Evolutionary conservation across 2,329 filamentous ascomycete genomes (phyloP).

Genomic region (Orbilia ellipsospora): DNA sequence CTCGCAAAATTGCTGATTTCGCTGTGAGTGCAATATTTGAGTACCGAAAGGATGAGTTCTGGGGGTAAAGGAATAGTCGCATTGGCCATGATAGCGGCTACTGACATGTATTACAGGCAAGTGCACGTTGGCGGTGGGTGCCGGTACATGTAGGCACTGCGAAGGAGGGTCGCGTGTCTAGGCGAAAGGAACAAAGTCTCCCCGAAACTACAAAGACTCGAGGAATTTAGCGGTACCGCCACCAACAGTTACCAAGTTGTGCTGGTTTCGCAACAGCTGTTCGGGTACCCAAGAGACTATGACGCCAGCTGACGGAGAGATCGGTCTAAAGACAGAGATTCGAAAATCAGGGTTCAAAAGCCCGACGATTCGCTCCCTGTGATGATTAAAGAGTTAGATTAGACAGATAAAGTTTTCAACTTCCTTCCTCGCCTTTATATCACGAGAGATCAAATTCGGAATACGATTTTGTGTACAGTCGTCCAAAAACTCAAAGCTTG

Average conservation of each 20-base stretch:
- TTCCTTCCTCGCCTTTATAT: background rate
- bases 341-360: conserved; percentile 14
- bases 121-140: conserved; percentile 8
- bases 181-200: too few species aligned
- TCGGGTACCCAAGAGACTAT: conserved; percentile 2
- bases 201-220: too few species aligned
- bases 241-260: background rate
- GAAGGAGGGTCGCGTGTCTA: too few species aligned
- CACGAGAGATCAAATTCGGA: too few species aligned
- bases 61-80: conserved; percentile 9
- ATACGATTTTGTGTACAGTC: too few species aligned
- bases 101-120: too few species aligned
- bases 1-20: conserved; percentile 29
- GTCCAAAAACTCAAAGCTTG: too few species aligned
- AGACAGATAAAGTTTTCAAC: background rate
- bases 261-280: background rate
- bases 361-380: conserved; percentile 2
- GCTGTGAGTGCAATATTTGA: conserved; percentile 14
- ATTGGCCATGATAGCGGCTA: background rate
- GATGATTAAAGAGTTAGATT: background rate
- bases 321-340: background rate
- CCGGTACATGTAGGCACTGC: background rate
- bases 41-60: conserved; percentile 29
- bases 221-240: background rate
- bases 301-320: conserved; percentile 42